phyloP scores from a whole-genome alignment of 2,329 filamentous ascomycete species.

The Zasmidium citrigriseum region DNA sequence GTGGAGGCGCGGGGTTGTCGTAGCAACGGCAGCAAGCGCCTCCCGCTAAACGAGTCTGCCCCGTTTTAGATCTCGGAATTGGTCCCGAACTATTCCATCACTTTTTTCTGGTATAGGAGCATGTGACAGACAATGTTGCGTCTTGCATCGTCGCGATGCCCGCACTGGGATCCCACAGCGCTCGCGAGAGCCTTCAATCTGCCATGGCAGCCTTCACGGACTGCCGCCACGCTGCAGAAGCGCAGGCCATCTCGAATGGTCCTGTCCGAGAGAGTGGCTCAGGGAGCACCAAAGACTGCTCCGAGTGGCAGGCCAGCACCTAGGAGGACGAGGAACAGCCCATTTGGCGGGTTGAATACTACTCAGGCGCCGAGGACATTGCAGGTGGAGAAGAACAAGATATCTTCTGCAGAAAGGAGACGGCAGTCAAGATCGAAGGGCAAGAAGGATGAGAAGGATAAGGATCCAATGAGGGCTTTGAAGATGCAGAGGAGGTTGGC shows the following conservation, averaged over 20 bases:
- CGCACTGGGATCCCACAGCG: constrained; percentile 43
- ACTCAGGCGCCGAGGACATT: constrained; percentile 39
- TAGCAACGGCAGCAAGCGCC: not conserved
- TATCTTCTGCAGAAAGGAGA: constrained; percentile 45
- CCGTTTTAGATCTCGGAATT: too few relatives aligned
- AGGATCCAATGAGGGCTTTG: constrained; percentile 71
- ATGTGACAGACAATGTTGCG: constrained; percentile 29
- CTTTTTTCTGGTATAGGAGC: not conserved
- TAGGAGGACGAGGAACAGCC: constrained; percentile 49
- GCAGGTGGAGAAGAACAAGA: constrained; percentile 29
- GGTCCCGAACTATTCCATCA: too few relatives aligned
- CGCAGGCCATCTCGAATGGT: constrained; percentile 53
- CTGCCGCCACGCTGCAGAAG: constrained; percentile 44
- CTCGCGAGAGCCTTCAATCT: constrained; percentile 27
- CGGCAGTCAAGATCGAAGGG: constrained; percentile 52
- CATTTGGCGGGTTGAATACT: constrained; percentile 62
- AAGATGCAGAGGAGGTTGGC: constrained; percentile 89
- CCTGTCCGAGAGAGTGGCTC: constrained; percentile 49
- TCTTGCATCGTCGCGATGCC: constrained; percentile 36
- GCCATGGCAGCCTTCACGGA: constrained; percentile 40
- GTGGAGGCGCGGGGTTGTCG: not conserved
- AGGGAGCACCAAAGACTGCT: constrained; percentile 27
- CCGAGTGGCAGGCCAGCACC: constrained; percentile 32
- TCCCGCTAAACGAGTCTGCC: too few relatives aligned
- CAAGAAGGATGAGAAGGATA: constrained; percentile 46